phyloP scores from a whole-genome alignment of 2,329 filamentous ascomycete species.

The Aspergillus texensis region DNA sequence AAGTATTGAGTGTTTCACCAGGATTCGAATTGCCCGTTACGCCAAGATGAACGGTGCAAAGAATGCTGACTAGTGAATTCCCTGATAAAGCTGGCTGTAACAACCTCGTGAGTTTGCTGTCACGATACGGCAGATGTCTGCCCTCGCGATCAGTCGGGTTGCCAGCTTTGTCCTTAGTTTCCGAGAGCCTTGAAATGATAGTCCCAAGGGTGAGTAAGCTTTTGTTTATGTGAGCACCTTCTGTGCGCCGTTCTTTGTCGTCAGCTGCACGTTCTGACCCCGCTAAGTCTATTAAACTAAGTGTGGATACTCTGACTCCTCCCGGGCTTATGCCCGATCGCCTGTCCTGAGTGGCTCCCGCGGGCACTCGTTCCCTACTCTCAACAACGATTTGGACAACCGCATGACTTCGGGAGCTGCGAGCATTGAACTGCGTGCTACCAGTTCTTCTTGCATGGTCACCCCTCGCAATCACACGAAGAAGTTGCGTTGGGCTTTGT shows the following conservation, averaged over 20 bases:
- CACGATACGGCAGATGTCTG: constrained; percentile 93
- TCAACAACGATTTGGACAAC: constrained; percentile 99
- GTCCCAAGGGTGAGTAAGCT: constrained; percentile 92
- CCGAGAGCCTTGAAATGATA: constrained; percentile 90
- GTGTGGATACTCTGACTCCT: constrained; percentile 89
- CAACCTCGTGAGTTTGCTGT: constrained; percentile 93
- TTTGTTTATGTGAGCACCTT: constrained; percentile 98
- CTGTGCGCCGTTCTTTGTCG: constrained; percentile 87
- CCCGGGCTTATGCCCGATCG: constrained; percentile 74
- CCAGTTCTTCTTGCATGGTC: constrained; percentile 88
- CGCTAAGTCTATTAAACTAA: constrained; percentile 94
- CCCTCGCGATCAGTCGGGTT: constrained; percentile 76
- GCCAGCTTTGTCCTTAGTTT: constrained; percentile 79
- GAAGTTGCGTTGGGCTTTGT: constrained; percentile 91
- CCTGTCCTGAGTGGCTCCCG: constrained; percentile 58
- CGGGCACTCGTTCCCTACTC: constrained; percentile 80
- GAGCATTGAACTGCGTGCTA: constrained; percentile 94
- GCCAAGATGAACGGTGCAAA: constrained; percentile 95
- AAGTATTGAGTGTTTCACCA: constrained; percentile 87
- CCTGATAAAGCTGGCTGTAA: constrained; percentile 91
- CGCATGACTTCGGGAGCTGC: constrained; percentile 95
- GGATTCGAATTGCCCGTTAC: constrained; percentile 73
- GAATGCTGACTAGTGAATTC: constrained; percentile 91
- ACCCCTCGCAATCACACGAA: constrained; percentile 91
- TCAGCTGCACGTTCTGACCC: constrained; percentile 96